phyloP scores from a whole-genome alignment of 1,284 basidiomycete genomes.

The Schizophyllum amplum region DNA sequence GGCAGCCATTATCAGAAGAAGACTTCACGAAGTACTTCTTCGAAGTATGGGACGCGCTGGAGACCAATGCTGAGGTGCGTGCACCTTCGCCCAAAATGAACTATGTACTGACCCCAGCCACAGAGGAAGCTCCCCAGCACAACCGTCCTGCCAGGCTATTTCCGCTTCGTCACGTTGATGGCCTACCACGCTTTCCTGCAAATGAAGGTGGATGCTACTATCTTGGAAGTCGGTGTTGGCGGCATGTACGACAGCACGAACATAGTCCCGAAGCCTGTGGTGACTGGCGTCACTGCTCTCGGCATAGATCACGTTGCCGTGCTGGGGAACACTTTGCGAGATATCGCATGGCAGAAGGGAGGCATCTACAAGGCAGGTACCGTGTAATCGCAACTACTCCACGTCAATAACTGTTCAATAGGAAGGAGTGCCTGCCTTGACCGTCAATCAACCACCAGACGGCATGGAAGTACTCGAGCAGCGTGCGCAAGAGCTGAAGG shows the following conservation, averaged over 20 bases:
- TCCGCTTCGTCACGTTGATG: constrained; percentile 88
- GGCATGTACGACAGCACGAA: constrained; percentile 96
- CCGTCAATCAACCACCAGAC: constrained; percentile 69
- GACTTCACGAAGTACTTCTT: constrained; percentile 91
- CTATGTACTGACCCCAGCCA: neutral
- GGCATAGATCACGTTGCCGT: constrained; percentile 93
- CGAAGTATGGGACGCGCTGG: constrained; percentile 90
- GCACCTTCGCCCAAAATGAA: constrained; percentile 5
- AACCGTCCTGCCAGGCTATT: constrained; percentile 83
- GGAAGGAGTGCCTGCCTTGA: constrained; percentile 80
- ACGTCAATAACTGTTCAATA: constrained; percentile 20
- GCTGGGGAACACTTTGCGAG: constrained; percentile 82
- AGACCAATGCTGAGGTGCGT: constrained; percentile 48
- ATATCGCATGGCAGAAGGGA: constrained; percentile 94
- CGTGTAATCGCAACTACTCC: neutral
- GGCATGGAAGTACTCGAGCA: constrained; percentile 61
- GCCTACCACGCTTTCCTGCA: constrained; percentile 88
- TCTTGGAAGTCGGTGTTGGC: constrained; percentile 96
- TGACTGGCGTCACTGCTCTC: constrained; percentile 85
- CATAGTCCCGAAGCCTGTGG: constrained; percentile 84
- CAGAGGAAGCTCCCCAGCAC: constrained; percentile 53
- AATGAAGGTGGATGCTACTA: constrained; percentile 77
- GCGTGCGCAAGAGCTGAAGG: constrained; percentile 63
- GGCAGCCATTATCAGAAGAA: constrained; percentile 81
- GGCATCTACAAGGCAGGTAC: constrained; percentile 85